phyloP scores from a whole-genome alignment of 305 asterid genomes.

The Solanum chacoense region DNA sequence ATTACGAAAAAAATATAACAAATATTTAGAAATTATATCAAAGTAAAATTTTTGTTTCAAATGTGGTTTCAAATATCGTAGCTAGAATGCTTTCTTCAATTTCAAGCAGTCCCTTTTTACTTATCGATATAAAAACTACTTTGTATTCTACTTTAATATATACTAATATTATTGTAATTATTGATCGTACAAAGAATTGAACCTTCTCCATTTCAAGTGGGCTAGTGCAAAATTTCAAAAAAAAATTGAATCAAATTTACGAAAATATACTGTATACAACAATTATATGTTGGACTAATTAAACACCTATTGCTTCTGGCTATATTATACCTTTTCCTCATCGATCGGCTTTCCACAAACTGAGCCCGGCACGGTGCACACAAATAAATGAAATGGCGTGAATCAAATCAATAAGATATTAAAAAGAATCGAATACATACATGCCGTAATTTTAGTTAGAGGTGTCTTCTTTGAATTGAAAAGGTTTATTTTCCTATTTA shows the following conservation, averaged over 20 bases:
- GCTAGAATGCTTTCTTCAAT: background rate
- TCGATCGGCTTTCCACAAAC: background rate
- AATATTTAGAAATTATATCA: too few species aligned
- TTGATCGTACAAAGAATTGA: background rate
- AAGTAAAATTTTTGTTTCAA: background rate
- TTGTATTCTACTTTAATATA: background rate
- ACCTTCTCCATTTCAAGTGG: background rate
- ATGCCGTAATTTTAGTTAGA: too few species aligned
- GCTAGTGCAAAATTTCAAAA: background rate
- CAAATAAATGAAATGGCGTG: background rate
- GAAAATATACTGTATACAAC: background rate
- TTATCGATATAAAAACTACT: background rate
- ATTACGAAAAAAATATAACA: too few species aligned
- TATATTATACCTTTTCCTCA: background rate
- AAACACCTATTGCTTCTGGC: background rate
- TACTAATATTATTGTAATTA: background rate
- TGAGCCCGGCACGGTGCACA: background rate
- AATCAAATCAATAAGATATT: background rate
- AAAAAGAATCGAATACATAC: too few species aligned
- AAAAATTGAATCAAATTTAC: background rate
- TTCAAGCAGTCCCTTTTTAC: background rate
- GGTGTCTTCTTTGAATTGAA: too few species aligned
- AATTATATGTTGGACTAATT: background rate
- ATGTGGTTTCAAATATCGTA: background rate
- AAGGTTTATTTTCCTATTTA: too few species aligned